These are phyloP conservation scores for Hypoxylon sp. DNA, from an alignment of 2,329 filamentous ascomycete genomes.

Conservation along the genomic window DNA sequence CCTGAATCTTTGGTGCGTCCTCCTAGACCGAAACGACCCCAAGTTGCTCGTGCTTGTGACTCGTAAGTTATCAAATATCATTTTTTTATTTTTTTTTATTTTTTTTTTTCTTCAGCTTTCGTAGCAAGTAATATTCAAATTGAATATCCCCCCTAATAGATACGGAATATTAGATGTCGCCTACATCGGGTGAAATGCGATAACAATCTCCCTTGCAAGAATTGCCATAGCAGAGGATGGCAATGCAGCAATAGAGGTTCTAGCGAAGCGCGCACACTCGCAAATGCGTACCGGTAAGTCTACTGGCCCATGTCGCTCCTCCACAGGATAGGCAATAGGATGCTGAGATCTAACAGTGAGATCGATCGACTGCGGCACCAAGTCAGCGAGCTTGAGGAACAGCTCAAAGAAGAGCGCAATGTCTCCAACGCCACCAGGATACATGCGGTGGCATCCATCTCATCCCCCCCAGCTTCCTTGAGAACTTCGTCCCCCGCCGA, in stretches of 20 bases:
- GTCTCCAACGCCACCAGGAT: constrained; percentile 6
- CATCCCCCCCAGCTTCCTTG: not conserved
- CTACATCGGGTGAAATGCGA: constrained; percentile 53
- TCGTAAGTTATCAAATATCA: too few species aligned
- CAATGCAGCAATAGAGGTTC: constrained; percentile 46
- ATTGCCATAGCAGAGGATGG: constrained; percentile 48
- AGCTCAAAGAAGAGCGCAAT: too few species aligned
- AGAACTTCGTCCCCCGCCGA: constrained; percentile 9
- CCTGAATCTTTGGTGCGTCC: too few species aligned
- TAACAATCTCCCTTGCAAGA: constrained; percentile 48
- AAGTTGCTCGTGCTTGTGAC: too few species aligned
- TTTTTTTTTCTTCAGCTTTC: too few species aligned
- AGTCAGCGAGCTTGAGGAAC: constrained; percentile 41
- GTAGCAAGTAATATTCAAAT: too few species aligned
- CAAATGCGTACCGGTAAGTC: constrained; percentile 45
- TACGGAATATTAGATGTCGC: constrained; percentile 52
- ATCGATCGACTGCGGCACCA: constrained; percentile 12
- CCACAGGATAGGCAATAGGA: constrained; percentile 41
- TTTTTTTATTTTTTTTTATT: too few species aligned
- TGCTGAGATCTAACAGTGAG: constrained; percentile 44
- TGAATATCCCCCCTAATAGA: too few species aligned
- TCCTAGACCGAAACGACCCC: too few species aligned
- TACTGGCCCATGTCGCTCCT: constrained; percentile 47
- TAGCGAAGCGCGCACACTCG: constrained; percentile 42
- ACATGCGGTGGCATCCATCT: not conserved